Conservation (phyloP, 495 filamentous ascomycete species). For the Sporormia fimetaria region DNA sequence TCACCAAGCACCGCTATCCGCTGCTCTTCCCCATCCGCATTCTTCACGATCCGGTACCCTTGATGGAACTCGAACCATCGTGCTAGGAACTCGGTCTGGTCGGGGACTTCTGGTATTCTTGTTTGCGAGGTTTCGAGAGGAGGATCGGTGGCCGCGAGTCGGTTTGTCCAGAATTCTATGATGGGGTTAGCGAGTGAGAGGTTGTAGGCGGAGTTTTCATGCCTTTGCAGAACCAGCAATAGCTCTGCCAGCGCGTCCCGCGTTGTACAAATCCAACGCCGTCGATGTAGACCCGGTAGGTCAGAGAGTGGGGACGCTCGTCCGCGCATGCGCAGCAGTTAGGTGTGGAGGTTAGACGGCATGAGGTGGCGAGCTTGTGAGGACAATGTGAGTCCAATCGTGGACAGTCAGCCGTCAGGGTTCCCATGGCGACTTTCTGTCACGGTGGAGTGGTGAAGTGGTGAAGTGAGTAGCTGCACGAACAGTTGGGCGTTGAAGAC, state of each 20-base stretch:
- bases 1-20: constrained; percentile 35
- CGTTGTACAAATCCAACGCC: constrained; percentile 36
- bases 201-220: neutral
- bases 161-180: constrained; percentile 36
- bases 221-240: constrained; percentile 40
- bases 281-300: constrained; percentile 35
- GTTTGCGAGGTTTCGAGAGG: constrained; percentile 26
- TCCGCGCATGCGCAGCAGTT: constrained; percentile 38
- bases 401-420: constrained; percentile 32
- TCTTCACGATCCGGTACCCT: constrained; percentile 32
- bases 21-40: constrained; percentile 31
- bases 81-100: constrained; percentile 34
- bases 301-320: constrained; percentile 30
- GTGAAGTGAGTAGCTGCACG: no score
- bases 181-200: neutral
- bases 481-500: no score
- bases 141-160: constrained; percentile 28
- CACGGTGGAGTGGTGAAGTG: no score
- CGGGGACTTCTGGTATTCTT: constrained; percentile 33
- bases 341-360: constrained; percentile 34
- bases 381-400: constrained; percentile 32
- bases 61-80: constrained; percentile 37
- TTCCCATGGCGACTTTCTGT: constrained; percentile 29
- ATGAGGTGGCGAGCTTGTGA: constrained; percentile 39
- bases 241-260: constrained; percentile 36